Percentiles rank a stretch among this genome's conserved stretches.
phyloP scores from a whole-genome alignment of 2,329 filamentous ascomycete species.

The Cladophialophora carrionii region DNA sequence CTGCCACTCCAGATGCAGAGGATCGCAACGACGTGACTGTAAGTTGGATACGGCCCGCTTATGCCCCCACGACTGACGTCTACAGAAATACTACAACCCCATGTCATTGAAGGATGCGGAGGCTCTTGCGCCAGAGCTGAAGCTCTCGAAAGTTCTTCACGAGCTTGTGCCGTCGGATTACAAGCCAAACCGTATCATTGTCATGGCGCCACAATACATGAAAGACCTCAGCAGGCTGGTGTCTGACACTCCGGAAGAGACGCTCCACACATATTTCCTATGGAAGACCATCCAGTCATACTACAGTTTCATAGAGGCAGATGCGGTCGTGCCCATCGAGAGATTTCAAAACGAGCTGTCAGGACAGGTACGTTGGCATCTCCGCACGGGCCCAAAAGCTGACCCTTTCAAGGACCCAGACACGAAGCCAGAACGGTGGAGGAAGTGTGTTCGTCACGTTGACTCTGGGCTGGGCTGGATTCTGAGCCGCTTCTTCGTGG shows the following conservation, averaged over 20 bases:
- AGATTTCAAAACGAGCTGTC: slow-evolving; percentile 64
- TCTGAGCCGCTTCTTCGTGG: slow-evolving; percentile 70
- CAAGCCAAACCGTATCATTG: slow-evolving; percentile 59
- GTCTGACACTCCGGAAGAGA: slow-evolving; percentile 56
- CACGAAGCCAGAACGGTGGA: slow-evolving; percentile 66
- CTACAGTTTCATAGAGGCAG: slow-evolving; percentile 59
- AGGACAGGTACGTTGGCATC: slow-evolving; percentile 50
- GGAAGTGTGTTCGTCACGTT: slow-evolving; percentile 63
- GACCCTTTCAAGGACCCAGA: slow-evolving; percentile 54
- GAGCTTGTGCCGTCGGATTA: slow-evolving; percentile 57
- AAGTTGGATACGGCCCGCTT: neutral
- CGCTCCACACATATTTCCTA: slow-evolving; percentile 64
- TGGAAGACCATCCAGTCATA: slow-evolving; percentile 66
- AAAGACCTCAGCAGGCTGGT: slow-evolving; percentile 62
- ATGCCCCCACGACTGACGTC: slow-evolving; percentile 6
- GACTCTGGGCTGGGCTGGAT: slow-evolving; percentile 68
- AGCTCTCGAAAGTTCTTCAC: slow-evolving; percentile 57
- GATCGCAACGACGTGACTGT: slow-evolving; percentile 63
- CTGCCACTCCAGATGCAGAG: slow-evolving; percentile 61
- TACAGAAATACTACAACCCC: slow-evolving; percentile 64
- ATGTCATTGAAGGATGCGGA: slow-evolving; percentile 60
- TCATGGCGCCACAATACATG: slow-evolving; percentile 64
- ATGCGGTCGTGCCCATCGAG: slow-evolving; percentile 62
- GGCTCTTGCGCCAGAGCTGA: slow-evolving; percentile 60
- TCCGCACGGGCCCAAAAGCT: neutral